Base-by-base conservation (phyloP, 768 basidiomycete genomes). In the Termitomyces sp. region DNA sequence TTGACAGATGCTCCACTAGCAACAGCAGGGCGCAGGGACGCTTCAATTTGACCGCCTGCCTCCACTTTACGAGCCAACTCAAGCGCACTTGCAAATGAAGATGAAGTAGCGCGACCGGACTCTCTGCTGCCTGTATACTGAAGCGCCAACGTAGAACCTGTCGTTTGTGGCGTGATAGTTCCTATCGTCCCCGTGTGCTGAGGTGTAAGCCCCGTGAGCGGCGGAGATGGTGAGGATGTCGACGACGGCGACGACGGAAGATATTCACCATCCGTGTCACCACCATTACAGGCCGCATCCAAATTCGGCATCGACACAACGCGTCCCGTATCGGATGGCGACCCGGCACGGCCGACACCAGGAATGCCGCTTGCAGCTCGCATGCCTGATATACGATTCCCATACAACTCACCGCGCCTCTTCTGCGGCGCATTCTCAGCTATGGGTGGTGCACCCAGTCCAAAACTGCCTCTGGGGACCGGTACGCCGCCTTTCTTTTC, bases 401-500 rank as follows among this genome's bases (percentile, higher is more conserved):
- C 91, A 68, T 91, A 90, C 38, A 91, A 74, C 73, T 91, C 89
- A 48, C 84, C 83, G 56, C 82, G 81, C 65, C 81, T 82, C 69
- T 77, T 81, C 46, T 77, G 69, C 49, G 79, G 76, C 12, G 74
- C 78, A 56, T 80, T 77, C 31, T 80, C 81, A 38, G 79, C 71
- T 31, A 72, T 69, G n/a, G 83, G 84, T 3, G 88, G 87, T 11
- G 82, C 83, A 15, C 87, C 87, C 64, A 89, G 74, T 25, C 83
- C 89, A 73, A 91, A 89, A 63, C 87, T 86, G 4, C 87, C 87
- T 53, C 88, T 78, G n/a, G 91, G 91, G 42, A 84, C 83, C 15
- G 91, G 91, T 0, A 86, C 78, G 11, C 85, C 89, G 56, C 91
- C 91, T 70, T 89, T 87, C 73, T 79, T 80, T 73, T 93, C 91